A percentile compares a stretch with the other conserved stretches of the same genome.
phyloP scores from a whole-genome alignment of 176 grass and related monocot species.

The Triticum urartu region DNA sequence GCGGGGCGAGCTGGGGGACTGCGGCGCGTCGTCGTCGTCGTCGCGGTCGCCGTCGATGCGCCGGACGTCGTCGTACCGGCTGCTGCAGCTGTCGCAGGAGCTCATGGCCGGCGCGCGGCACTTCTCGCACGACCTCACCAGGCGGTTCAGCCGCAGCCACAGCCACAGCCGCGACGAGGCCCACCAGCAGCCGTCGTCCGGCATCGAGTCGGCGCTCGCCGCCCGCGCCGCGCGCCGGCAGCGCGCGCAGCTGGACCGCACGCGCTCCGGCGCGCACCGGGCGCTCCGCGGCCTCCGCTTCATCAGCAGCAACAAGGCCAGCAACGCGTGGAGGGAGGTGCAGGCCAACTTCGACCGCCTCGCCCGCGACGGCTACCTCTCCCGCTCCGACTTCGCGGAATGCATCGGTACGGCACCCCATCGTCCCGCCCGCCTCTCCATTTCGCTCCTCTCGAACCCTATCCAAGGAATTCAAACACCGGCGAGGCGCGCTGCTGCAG shows the following conservation, averaged over 20 bases:
- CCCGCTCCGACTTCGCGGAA: constrained; percentile 87
- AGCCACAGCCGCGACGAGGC: constrained; percentile 33
- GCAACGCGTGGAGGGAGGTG: constrained; percentile 76
- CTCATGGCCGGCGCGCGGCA: constrained; percentile 73
- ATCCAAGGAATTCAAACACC: not conserved
- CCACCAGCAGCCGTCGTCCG: not conserved
- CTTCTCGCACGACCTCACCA: constrained; percentile 83
- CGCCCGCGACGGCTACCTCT: constrained; percentile 65
- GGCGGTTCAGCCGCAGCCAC: constrained; percentile 64
- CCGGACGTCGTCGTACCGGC: constrained; percentile 70
- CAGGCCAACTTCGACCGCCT: constrained; percentile 80
- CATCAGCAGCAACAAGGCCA: constrained; percentile 83
- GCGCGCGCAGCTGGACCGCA: constrained; percentile 86
- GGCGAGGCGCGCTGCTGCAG: constrained; percentile 24
- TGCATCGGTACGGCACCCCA: constrained; percentile 63
- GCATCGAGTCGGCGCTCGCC: constrained; percentile 76
- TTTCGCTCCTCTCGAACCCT: not conserved
- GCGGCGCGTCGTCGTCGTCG: constrained; percentile 27
- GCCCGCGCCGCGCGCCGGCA: constrained; percentile 63
- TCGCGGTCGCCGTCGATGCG: constrained; percentile 78
- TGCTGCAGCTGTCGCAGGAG: constrained; percentile 93
- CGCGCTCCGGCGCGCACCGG: constrained; percentile 67
- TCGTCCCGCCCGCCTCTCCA: not conserved
- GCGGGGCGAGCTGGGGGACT: constrained; percentile 4
- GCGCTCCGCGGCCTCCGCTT: constrained; percentile 88